Conservation (phyloP, 1,284 basidiomycete species). For the Melampsora larici-populina region DNA sequence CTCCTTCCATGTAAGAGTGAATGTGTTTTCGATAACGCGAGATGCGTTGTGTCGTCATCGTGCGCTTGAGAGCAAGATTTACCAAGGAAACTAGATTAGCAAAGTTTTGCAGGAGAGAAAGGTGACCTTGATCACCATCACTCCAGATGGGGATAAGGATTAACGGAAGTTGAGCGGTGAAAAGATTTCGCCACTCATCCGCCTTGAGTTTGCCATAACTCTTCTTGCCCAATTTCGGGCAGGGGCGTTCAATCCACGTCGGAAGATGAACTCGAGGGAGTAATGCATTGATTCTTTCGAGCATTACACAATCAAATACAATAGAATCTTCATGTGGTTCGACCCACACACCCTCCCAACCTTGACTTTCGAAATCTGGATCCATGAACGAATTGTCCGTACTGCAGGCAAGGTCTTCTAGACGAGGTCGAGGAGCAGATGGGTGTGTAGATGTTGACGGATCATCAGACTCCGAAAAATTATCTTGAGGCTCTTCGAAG, state of each 20-base stretch:
- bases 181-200: slow-evolving; percentile 24
- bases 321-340: background rate
- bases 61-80: slow-evolving; percentile 1
- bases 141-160: slow-evolving; percentile 19
- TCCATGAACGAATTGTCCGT: background rate
- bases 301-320: slow-evolving; percentile 3
- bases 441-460: background rate
- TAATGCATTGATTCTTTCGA: slow-evolving; percentile 7
- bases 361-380: slow-evolving; percentile 9
- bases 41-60: background rate
- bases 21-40: background rate
- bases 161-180: slow-evolving; percentile 13
- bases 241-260: slow-evolving; percentile 16
- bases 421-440: background rate
- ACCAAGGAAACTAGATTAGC: slow-evolving; percentile 4
- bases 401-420: slow-evolving; percentile 3
- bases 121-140: background rate
- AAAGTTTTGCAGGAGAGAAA: slow-evolving; percentile 30
- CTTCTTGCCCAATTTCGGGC: slow-evolving; percentile 33
- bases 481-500: background rate
- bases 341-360: slow-evolving; percentile 22
- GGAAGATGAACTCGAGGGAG: slow-evolving; percentile 6
- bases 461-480: background rate
- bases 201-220: slow-evolving; percentile 28
- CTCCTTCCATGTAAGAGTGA: background rate